These are phyloP conservation scores for Scenedesmus sp. DNA, from an alignment of 163 green algal species.

Conservation along the genomic window DNA sequence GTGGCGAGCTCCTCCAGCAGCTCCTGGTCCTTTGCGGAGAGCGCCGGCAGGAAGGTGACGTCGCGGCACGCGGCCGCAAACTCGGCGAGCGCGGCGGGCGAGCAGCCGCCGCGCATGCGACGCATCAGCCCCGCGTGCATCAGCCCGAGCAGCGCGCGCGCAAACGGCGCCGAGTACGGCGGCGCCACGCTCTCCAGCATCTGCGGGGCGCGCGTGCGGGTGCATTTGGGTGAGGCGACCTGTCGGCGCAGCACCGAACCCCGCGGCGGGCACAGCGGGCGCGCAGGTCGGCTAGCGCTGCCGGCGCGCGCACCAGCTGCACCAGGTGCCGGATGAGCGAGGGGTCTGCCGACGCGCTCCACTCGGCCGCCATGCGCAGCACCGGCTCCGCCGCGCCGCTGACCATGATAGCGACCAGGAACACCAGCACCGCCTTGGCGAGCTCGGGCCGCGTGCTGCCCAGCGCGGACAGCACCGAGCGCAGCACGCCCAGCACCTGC, in stretches of 20 bases:
- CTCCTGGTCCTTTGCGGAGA: background rate
- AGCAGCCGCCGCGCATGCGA: conserved; percentile 9
- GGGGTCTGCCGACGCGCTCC: conserved; percentile 63
- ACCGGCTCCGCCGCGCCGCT: conserved; percentile 21
- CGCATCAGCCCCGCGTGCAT: conserved; percentile 32
- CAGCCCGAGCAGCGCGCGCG: conserved; percentile 54
- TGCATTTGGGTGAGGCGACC: too few species aligned
- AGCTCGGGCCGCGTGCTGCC: conserved; percentile 19
- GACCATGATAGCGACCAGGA: conserved; percentile 37
- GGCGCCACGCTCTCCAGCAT: conserved; percentile 62
- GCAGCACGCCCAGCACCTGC: conserved; percentile 33
- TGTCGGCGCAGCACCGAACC: too few species aligned
- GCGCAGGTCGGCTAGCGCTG: too few species aligned
- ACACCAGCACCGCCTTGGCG: background rate
- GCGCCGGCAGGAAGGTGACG: conserved; percentile 17
- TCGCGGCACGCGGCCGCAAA: conserved; percentile 9
- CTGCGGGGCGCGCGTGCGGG: conserved; percentile 28
- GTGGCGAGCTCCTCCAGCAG: conserved; percentile 18
- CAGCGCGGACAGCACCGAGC: background rate
- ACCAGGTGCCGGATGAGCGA: conserved; percentile 72
- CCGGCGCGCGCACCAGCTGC: conserved; percentile 48
- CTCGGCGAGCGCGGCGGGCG: background rate
- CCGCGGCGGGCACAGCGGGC: too few species aligned
- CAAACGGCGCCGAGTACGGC: conserved; percentile 70
- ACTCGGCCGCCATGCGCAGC: conserved; percentile 56